Evolutionary conservation across 768 basidiomycete species (phyloP).

Genomic region (Lentinula detonsa): DNA sequence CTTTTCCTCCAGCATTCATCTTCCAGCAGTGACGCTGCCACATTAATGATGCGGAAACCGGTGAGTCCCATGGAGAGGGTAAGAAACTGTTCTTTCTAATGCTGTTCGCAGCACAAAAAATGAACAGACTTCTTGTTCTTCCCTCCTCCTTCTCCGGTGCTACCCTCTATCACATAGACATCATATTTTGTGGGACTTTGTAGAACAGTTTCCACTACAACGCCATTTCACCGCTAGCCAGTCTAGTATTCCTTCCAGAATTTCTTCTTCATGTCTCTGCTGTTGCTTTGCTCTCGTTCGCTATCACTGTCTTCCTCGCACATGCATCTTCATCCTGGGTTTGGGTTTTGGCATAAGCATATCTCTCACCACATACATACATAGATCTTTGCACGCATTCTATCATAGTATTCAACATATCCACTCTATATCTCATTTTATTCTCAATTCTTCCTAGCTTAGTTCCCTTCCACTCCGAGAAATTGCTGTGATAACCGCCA

Average conservation of each 20-base stretch:
- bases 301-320: not conserved
- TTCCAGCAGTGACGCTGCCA: conserved; percentile 34
- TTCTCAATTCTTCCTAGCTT: not conserved
- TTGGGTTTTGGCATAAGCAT: not conserved
- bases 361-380: not conserved
- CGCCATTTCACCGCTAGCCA: not conserved
- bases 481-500: too few relatives aligned
- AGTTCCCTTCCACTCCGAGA: not conserved
- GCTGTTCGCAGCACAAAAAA: not conserved
- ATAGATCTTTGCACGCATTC: not conserved
- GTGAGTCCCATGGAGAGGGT: conserved; percentile 20
- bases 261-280: not conserved
- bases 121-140: not conserved
- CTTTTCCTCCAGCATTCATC: conserved; percentile 26
- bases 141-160: not conserved
- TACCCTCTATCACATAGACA: conserved; percentile 1
- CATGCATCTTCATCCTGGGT: not conserved
- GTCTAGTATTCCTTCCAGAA: not conserved
- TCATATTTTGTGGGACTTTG: conserved; percentile 2
- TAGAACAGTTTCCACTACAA: not conserved
- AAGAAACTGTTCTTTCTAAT: not conserved
- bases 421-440: not conserved
- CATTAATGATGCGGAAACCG: conserved; percentile 54
- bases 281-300: not conserved
- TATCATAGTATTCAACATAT: not conserved